Base-by-base conservation (phyloP, 2,329 filamentous ascomycete genomes). In the Pyrenophora graminea region DNA sequence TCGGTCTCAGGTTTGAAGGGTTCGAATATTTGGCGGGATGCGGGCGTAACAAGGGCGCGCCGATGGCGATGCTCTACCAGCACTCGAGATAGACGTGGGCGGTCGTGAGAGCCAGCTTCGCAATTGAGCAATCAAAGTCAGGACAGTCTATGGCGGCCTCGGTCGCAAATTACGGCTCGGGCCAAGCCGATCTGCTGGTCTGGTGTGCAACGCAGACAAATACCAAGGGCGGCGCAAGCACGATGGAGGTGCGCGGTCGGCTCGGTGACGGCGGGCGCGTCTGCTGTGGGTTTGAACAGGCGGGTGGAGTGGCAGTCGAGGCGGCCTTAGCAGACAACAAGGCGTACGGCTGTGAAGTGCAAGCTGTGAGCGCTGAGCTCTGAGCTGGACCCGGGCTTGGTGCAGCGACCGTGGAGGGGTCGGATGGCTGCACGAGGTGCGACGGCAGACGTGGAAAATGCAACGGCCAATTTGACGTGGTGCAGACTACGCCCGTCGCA, bases 1-100 rank as follows among this genome's bases (percentile, higher is more conserved):
- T 41, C n/a, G 39, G 36, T 36, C 37, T 51, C 51, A 67, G 63
- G 62, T 67, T 61, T 58, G 2, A 30, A 30, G 7, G 27, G 27
- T 13, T 30, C 27, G 12, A 9, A 13, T 13, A 30, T 4, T 30
- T 7, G 27, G 27, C 4, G 52, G 48, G 53, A 37, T 42, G 55
- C 37, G 9, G 31, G 19, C 19, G 19, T 52, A 48, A 45, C 44
- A 39, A 45, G 52, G 51, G 58, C 54, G 31, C 41, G 54, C 50
- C 43, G 47, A 41, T 46, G 42, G 39, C 34, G 34, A 51, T 48
- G 32, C 47, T 46, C 53, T 51, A 43, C 43, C 51, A 48, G 48
- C 40, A 48, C 47, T 55, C 54, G 41, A 55, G 37, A 50, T 36
- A 45, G 39, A 48, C 34, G 17, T 48, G 33, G 38, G 43, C 34